Percentiles rank a stretch among this genome's conserved stretches.
Evolutionary conservation across 192 early-diverging fungal genomes (phyloP).

Genomic region (Coemansia sp.): DNA sequence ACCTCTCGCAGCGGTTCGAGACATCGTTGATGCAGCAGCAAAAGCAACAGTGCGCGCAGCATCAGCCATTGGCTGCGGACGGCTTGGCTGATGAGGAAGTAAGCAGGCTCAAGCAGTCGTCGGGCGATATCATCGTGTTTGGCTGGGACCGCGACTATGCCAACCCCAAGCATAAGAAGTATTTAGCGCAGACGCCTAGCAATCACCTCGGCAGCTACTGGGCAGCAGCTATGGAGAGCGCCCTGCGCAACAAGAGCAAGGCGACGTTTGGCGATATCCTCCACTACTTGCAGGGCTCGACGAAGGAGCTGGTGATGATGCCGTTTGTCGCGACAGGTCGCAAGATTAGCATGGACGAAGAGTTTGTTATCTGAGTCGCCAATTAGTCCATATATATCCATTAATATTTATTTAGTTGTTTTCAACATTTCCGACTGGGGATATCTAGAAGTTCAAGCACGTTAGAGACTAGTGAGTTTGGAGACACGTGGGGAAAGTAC

Average conservation of each 20-base stretch:
- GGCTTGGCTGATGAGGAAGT: constrained; percentile 19
- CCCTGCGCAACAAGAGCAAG: constrained; percentile 34
- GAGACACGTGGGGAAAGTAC: neutral
- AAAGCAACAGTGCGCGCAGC: constrained; percentile 12
- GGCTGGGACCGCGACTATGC: constrained; percentile 68
- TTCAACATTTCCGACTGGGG: neutral
- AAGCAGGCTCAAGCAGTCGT: constrained; percentile 30
- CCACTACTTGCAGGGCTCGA: constrained; percentile 30
- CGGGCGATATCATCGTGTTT: constrained; percentile 61
- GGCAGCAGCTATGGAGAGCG: constrained; percentile 63
- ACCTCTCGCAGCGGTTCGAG: constrained; percentile 46
- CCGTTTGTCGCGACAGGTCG: constrained; percentile 56
- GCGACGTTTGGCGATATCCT: constrained; percentile 60
- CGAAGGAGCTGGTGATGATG: constrained; percentile 43
- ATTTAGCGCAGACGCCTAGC: constrained; percentile 65
- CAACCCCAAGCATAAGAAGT: constrained; percentile 71
- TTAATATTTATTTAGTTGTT: neutral
- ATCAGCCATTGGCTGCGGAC: neutral
- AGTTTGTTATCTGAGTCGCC: constrained; percentile 35
- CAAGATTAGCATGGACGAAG: constrained; percentile 52
- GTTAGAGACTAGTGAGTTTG: neutral
- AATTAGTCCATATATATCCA: neutral
- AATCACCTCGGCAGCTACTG: constrained; percentile 68
- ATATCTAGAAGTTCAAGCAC: neutral
- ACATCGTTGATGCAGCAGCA: constrained; percentile 36